A percentile compares a stretch with the other conserved stretches of the same genome.
phyloP scores from a whole-genome alignment of 1,284 basidiomycete species.

The Moesziomyces sp. region DNA sequence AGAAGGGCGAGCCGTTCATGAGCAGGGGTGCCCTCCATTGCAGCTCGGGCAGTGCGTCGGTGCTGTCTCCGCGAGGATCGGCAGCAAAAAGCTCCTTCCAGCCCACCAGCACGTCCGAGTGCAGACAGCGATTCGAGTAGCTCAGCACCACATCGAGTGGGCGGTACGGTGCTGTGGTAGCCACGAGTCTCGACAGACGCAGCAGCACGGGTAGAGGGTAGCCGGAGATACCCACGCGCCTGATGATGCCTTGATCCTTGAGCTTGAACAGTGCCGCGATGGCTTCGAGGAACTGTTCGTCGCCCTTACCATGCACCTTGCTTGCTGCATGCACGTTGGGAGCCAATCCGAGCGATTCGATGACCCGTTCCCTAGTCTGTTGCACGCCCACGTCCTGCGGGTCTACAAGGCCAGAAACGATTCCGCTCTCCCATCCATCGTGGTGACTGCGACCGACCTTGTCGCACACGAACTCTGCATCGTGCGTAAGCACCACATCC shows the following conservation, averaged over 20 bases:
- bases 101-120: constrained; percentile 56
- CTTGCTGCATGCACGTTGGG: constrained; percentile 72
- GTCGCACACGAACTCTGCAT: constrained; percentile 85
- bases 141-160: constrained; percentile 67
- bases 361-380: constrained; percentile 39
- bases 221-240: constrained; percentile 85
- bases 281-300: constrained; percentile 81
- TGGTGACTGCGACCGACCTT: constrained; percentile 70
- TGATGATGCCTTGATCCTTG: constrained; percentile 81
- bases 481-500: constrained; percentile 77
- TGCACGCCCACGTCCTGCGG: constrained; percentile 7
- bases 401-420: constrained; percentile 45
- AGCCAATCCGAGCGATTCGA: constrained; percentile 54
- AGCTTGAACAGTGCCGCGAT: constrained; percentile 78
- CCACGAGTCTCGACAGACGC: constrained; percentile 80
- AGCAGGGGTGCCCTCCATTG: constrained; percentile 72
- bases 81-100: constrained; percentile 52
- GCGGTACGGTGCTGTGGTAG: constrained; percentile 51
- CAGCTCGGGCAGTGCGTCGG: constrained; percentile 12
- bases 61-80: constrained; percentile 19
- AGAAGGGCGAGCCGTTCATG: constrained; percentile 86
- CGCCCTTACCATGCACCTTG: constrained; percentile 79
- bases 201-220: constrained; percentile 90
- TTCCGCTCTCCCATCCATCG: constrained; percentile 39
- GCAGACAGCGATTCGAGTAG: constrained; percentile 65